Conservation (phyloP, 2,329 filamentous ascomycete species). For the Eutypella sp. region DNA sequence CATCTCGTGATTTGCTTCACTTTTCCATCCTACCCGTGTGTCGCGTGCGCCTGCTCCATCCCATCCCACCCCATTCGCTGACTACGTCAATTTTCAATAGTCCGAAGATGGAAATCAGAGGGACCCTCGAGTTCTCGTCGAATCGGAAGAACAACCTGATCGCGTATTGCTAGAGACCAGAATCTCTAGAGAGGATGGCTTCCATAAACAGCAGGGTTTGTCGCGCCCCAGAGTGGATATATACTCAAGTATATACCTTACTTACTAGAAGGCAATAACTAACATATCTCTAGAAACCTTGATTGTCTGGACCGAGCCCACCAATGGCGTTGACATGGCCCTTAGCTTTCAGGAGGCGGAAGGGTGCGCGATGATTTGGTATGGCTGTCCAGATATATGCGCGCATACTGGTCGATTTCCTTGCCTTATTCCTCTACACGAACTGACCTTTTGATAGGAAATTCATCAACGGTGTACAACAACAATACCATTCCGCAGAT, state of each 20-base stretch:
- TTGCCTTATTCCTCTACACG: too few species aligned
- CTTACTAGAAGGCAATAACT: slow-evolving; percentile 9
- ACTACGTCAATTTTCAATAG: slow-evolving; percentile 28
- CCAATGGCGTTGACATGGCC: slow-evolving; percentile 88
- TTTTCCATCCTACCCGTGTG: too few species aligned
- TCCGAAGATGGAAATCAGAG: slow-evolving; percentile 58
- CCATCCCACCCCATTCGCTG: slow-evolving; percentile 7
- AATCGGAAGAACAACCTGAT: slow-evolving; percentile 87
- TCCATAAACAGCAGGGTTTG: slow-evolving; percentile 95
- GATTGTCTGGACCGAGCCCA: slow-evolving; percentile 92
- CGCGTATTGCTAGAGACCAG: slow-evolving; percentile 81
- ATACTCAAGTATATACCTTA: background rate
- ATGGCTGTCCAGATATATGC: slow-evolving; percentile 22
- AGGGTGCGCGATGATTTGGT: slow-evolving; percentile 91
- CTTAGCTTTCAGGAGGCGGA: slow-evolving; percentile 97
- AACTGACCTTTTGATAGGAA: slow-evolving; percentile 57
- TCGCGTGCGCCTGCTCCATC: slow-evolving; percentile 8
- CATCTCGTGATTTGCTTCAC: too few species aligned
- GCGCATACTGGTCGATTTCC: slow-evolving; percentile 2
- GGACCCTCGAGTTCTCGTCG: slow-evolving; percentile 82
- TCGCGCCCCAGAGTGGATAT: slow-evolving; percentile 9
- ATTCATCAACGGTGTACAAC: slow-evolving; percentile 83
- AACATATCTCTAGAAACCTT: slow-evolving; percentile 66
- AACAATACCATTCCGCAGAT: slow-evolving; percentile 59
- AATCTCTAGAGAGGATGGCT: slow-evolving; percentile 90